Evolutionary conservation across 139 green algal species (phyloP).

Genomic region (Tetraselmis chui): DNA sequence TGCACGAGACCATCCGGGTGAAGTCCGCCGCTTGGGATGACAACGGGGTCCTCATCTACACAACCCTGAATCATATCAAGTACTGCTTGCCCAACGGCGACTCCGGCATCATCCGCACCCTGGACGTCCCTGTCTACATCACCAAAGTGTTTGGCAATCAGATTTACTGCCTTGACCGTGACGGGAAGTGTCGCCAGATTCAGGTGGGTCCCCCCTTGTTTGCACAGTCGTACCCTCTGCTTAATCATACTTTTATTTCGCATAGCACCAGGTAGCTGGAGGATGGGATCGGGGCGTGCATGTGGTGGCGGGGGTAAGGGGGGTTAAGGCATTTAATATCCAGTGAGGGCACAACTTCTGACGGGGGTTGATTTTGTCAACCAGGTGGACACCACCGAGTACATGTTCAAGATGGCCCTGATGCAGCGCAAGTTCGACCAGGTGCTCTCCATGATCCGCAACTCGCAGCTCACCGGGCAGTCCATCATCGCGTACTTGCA

Average conservation of each 20-base stretch:
- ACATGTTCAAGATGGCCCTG: conserved; percentile 98
- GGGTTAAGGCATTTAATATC: no score
- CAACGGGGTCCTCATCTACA: conserved; percentile 94
- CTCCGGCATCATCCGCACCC: conserved; percentile 93
- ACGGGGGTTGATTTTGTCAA: no score
- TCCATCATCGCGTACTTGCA: conserved; percentile 98
- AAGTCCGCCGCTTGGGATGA: conserved; percentile 96
- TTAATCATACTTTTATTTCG: no score
- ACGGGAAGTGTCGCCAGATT: conserved; percentile 86
- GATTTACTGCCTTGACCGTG: conserved; percentile 90
- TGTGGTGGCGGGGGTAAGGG: no score
- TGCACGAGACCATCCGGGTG: conserved; percentile 97
- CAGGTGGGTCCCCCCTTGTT: conserved; percentile 50
- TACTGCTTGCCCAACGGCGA: conserved; percentile 98
- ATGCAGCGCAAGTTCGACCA: conserved; percentile 86
- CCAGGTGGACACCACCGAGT: conserved; percentile 93
- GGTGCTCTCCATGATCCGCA: conserved; percentile 90
- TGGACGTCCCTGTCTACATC: conserved; percentile 95
- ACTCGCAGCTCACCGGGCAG: conserved; percentile 80
- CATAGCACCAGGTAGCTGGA: no score
- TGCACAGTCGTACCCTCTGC: no score
- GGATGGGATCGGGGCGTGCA: no score
- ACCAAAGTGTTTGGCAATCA: conserved; percentile 64
- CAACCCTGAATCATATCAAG: conserved; percentile 99
- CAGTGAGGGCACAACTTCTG: no score